Evolutionary conservation across 306 rosid genomes (phyloP).

Genomic region (Lathyrus oleraceus): DNA sequence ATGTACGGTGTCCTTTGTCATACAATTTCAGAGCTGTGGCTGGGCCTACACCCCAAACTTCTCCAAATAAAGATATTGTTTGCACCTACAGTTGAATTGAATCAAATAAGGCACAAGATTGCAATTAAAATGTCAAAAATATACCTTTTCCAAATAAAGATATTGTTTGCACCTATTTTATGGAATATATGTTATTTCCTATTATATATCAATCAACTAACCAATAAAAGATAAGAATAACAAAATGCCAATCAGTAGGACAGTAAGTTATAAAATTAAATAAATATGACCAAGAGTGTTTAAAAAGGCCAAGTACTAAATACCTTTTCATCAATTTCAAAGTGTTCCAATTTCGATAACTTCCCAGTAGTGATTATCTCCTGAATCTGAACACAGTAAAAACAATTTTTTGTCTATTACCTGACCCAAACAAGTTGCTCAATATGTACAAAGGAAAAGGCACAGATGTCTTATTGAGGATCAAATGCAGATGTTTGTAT

Average conservation of each 20-base stretch:
- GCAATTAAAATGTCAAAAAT: slow-evolving; percentile 18
- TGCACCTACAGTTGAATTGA: slow-evolving; percentile 55
- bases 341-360: slow-evolving; percentile 84
- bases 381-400: slow-evolving; percentile 69
- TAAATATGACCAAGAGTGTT: neutral
- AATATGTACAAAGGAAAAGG: slow-evolving; percentile 4
- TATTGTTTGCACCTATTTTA: neutral
- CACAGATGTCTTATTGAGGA: neutral
- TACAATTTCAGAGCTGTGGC: slow-evolving; percentile 85
- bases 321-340: slow-evolving; percentile 92
- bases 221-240: neutral
- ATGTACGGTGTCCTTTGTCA: slow-evolving; percentile 80
- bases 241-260: neutral
- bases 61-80: slow-evolving; percentile 85
- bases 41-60: slow-evolving; percentile 97
- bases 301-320: slow-evolving; percentile 22
- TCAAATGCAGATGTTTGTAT: neutral
- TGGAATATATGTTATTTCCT: slow-evolving; percentile 21
- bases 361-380: slow-evolving; percentile 90
- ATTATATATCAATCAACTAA: slow-evolving; percentile 10
- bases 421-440: slow-evolving; percentile 1
- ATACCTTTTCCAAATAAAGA: too few species aligned
- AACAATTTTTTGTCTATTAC: slow-evolving; percentile 32
- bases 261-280: slow-evolving; percentile 1
- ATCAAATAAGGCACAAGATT: slow-evolving; percentile 14